Conservation (phyloP, 257 asterid genomes). For the Jaltomata sinuosa region DNA sequence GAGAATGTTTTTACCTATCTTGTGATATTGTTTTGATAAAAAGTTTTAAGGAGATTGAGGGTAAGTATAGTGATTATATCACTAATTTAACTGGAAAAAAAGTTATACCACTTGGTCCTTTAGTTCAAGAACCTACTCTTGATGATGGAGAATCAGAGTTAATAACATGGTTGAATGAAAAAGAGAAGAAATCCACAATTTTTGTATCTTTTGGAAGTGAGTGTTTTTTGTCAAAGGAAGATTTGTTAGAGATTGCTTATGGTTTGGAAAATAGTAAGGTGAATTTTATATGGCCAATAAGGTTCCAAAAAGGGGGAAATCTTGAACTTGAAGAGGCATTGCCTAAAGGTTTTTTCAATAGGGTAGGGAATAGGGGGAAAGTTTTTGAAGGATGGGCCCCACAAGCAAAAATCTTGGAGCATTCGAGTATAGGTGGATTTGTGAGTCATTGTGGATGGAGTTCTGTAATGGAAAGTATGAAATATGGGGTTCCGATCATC, state of each 20-base stretch:
- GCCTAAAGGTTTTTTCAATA: not conserved
- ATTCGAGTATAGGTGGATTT: not conserved
- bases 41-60: conserved; percentile 1
- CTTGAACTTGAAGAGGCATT: not conserved
- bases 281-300: not conserved
- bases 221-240: not conserved
- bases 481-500: not conserved
- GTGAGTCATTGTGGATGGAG: conserved; percentile 2
- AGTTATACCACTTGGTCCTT: not conserved
- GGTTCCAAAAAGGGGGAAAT: not conserved
- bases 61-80: not conserved
- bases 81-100: not conserved
- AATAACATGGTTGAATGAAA: not conserved
- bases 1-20: not conserved
- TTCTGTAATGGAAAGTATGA: not conserved
- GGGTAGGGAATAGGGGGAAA: not conserved
- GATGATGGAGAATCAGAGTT: not conserved
- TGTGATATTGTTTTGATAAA: not conserved
- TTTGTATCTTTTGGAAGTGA: not conserved
- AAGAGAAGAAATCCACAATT: not conserved
- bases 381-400: not conserved
- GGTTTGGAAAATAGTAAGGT: not conserved
- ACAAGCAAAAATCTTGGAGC: not conserved
- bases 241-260: not conserved
- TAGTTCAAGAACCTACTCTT: not conserved